Base-by-base conservation (phyloP, 768 basidiomycete species). In the Tephrocybe sp. region DNA sequence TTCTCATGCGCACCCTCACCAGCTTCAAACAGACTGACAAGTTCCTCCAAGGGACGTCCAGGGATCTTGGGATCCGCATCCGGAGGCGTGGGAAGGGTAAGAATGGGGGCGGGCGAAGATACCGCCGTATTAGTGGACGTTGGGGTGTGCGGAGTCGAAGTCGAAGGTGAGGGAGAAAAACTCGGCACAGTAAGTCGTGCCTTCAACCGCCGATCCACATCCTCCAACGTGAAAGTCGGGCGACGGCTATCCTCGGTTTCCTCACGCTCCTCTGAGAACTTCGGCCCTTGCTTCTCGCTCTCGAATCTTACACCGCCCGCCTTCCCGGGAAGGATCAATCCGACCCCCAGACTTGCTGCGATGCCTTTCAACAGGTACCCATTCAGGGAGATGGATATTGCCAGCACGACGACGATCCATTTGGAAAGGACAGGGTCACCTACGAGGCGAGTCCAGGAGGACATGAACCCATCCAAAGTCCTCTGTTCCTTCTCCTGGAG, bases 381-480 rank as follows among this genome's bases (percentile, higher is more conserved):
- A 55, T 99, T 99, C 49, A 99, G 75, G 48, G 86, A 80, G 50
- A 98, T 87, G 51, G 87, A 89, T 52, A 96, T 78, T 2, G 84
- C 88, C 19, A 99, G 81, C 13, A 89, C 76, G 48, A 91, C 77
- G 41, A 98, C 90, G 63, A 98, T 94, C 89, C 92, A 95, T 72
- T 98, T 98, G 60, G 83, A 86, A 53, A 98, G 70, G 43, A 98
- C 82, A 1, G 96, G 96, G 62, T 99, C 96, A 30, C 93, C 93
- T 43, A 98, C 92, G 56, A 98, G 84, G 12, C 75, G 72, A 8
- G 92, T 91, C 95, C 95, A 98, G 3, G 82, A 78, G 35, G 82
- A 82, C 89, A 97, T 90, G 75, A 95, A 95, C 52, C 80, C 77
- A 52, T 95, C 92, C 46, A 96, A 71, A n/a, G n/a, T n/a, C n/a